Percentiles rank a stretch among this genome's conserved stretches.
Evolutionary conservation across 805 yeast species (phyloP).

Genomic region (Saccharomycopsis schoenii): DNA sequence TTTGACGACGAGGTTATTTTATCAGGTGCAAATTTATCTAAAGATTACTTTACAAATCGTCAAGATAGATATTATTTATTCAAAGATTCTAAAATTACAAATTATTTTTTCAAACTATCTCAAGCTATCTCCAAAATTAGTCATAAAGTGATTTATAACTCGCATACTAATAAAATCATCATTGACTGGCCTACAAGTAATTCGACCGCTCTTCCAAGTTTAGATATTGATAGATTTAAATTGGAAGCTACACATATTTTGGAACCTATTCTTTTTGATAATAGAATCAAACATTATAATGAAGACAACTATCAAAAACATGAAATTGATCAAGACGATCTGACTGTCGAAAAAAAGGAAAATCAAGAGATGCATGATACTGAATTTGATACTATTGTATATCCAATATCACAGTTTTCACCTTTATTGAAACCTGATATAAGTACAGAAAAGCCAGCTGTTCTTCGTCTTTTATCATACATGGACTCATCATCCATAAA

Average conservation of each 20-base stretch:
- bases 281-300: conserved; percentile 20
- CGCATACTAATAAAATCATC: conserved; percentile 38
- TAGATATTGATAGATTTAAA: conserved; percentile 41
- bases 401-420: conserved; percentile 85
- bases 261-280: conserved; percentile 47
- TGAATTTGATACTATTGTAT: conserved; percentile 53
- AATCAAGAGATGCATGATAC: conserved; percentile 24
- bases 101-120: conserved; percentile 70
- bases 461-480: conserved; percentile 50
- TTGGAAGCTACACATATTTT: conserved; percentile 47
- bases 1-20: conserved; percentile 83
- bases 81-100: conserved; percentile 44
- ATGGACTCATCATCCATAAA: conserved; percentile 41
- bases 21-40: conserved; percentile 85
- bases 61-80: conserved; percentile 88
- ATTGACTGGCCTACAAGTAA: conserved; percentile 70
- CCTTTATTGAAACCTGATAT: conserved; percentile 60
- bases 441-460: conserved; percentile 75
- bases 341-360: conserved; percentile 23
- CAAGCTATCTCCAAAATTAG: conserved; percentile 58
- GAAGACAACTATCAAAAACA: conserved; percentile 12
- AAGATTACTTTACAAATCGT: conserved; percentile 87
- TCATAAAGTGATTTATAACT: conserved; percentile 46
- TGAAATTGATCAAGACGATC: conserved; percentile 18
- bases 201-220: conserved; percentile 55